Evolutionary conservation across 805 yeast genomes (phyloP), one percentile per base, ranked within the genome.

Genomic region (Candida stauntonica): DNA sequence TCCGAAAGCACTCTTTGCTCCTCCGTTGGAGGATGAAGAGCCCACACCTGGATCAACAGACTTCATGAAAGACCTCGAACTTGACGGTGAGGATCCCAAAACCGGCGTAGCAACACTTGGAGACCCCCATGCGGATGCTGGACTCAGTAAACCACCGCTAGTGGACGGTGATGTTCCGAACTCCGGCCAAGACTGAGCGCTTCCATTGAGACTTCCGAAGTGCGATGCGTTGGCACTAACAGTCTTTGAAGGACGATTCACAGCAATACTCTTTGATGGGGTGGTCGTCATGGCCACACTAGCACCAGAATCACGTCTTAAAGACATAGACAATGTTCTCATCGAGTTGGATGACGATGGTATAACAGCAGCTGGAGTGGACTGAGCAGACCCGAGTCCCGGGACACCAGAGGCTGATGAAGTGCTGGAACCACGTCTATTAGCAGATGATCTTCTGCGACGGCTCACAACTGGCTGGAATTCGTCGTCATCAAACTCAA

Each of bases 381-480:
- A n/a, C n/a, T n/a, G n/a, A n/a, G n/a, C n/a, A n/a, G n/a, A n/a
- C n/a, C n/a, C n/a, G n/a, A n/a, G n/a, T n/a, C n/a, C n/a, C n/a
- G n/a, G n/a, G n/a, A n/a, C n/a, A n/a, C n/a, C n/a, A n/a, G n/a
- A n/a, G n/a, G n/a, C 6, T 7, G 40, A 5, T 5, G 32, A 15
- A 21, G 17, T 21, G 17, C 31, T 28, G 3, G 52, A 49, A 0
- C 26, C n/a, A 23, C 54, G 31, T 38, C 51, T 45, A 13, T 39
- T 39, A 2, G 67, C 56, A 3, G 62, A 52, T 42, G 65, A 55
- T 17, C 60, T 51, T 36, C 62, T 57, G 29, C 57, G 49, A 24
- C 54, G 55, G 18, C 48, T 62, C 15, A 48, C 39, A 9, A 64
- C 71, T 8, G 60, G 52, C 26, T 57, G 57, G 42, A 68, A 66